Base-by-base conservation (phyloP, 371 early-diverging fungal species). In the Funneliformis caledonium region DNA sequence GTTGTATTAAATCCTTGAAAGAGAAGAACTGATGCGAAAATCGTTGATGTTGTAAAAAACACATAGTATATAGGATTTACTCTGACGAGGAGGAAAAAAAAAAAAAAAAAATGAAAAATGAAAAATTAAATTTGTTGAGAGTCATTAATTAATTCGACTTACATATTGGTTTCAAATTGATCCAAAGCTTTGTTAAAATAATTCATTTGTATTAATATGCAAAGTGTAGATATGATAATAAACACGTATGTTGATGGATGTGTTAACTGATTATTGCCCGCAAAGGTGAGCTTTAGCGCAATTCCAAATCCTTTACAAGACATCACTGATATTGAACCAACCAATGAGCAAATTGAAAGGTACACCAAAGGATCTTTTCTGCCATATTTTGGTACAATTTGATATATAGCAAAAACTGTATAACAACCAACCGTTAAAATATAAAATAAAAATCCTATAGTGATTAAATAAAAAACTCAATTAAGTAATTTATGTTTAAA, bases 171-270 rank as follows among this genome's bases (percentile, higher is more conserved):
- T 10, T 94, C 93, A 82, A 96, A 97, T 78, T 91, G 86, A 80
- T 96, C 96, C 50, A 97, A 86, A 5, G 97, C 96, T 89, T 97
- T 97, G 90, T 97, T 97, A 80, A 97, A 96, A 84, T 97, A 97
- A 84, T 96, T 97, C 92, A 97, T 94, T 86, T 97, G 97, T n/a
- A 94, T 92, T 19, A 96, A 85, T 72, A 96, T 95, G 83, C 94
- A 96, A 1, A 90, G 86, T 5, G 83, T 89, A n/a, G 96, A 95
- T 26, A 92, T 89, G n/a, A 94, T 80, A 11, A 92, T 92, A 85
- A 97, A 96, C 14, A 94, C 86, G 78, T 95, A 97, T 4, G 97
- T 97, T 47, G 95, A 95, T 9, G 93, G 89, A 77, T 95, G 92
- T 14, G 89, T 89, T 52, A 97, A 90, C 87, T 97, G 97, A 88